A percentile compares a stretch with the other conserved stretches of the same genome.
These are phyloP conservation scores for Aspergillus intermedius DNA, from an alignment of 2,329 filamentous ascomycete species.

Conservation along the genomic window DNA sequence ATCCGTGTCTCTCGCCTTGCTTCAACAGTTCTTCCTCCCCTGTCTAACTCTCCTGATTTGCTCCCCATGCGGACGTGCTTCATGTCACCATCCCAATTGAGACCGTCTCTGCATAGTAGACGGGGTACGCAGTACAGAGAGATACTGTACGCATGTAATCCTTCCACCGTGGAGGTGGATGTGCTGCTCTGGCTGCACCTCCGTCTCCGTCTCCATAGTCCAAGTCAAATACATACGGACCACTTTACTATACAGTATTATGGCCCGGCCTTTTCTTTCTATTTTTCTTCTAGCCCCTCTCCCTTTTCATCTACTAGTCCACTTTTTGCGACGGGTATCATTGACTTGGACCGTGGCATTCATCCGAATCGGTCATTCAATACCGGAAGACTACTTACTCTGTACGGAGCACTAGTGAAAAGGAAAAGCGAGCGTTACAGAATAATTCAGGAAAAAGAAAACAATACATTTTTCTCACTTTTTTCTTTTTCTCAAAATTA, in stretches of 20 bases:
- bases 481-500: neutral
- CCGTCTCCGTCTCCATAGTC: neutral
- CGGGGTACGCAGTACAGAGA: neutral
- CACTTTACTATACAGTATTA: neutral
- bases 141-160: neutral
- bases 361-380: slow-evolving; percentile 18
- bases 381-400: slow-evolving; percentile 3
- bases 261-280: slow-evolving; percentile 2
- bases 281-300: slow-evolving; percentile 11
- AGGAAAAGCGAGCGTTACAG: slow-evolving; percentile 5
- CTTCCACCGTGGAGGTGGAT: neutral
- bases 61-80: neutral
- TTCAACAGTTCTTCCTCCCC: slow-evolving; percentile 5
- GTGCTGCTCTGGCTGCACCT: neutral
- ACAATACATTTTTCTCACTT: neutral
- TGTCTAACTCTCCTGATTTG: slow-evolving; percentile 17
- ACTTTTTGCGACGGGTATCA: slow-evolving; percentile 13
- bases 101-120: neutral
- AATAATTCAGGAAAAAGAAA: slow-evolving; percentile 3
- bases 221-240: too few species aligned
- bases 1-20: slow-evolving; percentile 29
- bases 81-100: neutral
- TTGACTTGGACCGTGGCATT: slow-evolving; percentile 17
- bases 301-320: slow-evolving; percentile 5
- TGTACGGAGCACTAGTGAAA: slow-evolving; percentile 7